Conservation (phyloP, 2,329 filamentous ascomycete genomes). For the Lachnellula subtilissima region DNA sequence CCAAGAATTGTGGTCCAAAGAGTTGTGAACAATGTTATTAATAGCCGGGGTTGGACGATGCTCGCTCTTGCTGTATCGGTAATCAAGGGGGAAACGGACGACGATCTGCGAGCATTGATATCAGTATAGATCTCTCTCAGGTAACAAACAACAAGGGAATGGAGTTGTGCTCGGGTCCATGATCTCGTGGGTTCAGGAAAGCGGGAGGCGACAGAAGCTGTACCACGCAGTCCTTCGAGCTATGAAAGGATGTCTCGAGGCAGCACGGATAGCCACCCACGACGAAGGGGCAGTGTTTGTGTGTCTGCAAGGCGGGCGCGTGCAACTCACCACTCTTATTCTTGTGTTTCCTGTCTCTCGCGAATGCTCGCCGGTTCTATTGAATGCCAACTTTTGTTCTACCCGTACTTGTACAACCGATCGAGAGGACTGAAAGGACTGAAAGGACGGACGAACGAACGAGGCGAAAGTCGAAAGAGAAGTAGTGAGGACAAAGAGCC, state of each 20-base stretch:
- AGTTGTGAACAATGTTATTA: conserved; percentile 4
- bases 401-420: conserved; percentile 14
- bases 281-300: conserved; percentile 20
- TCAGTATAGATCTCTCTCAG: conserved; percentile 14
- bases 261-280: conserved; percentile 14
- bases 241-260: conserved; percentile 23
- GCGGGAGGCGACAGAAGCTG: conserved; percentile 15
- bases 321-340: conserved; percentile 20
- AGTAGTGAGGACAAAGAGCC: neutral
- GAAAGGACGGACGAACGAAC: conserved; percentile 7
- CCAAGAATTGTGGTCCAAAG: conserved; percentile 8
- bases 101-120: conserved; percentile 20
- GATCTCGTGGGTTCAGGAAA: conserved; percentile 23
- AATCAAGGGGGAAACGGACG: neutral
- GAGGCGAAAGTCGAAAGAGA: conserved; percentile 1
- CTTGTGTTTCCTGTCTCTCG: conserved; percentile 14
- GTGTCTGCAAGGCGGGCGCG: conserved; percentile 19
- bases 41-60: conserved; percentile 12
- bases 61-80: conserved; percentile 4
- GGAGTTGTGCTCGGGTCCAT: conserved; percentile 13
- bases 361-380: conserved; percentile 10
- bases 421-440: conserved; percentile 20
- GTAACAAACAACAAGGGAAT: conserved; percentile 13
- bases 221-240: conserved; percentile 21
- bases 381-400: conserved; percentile 9